Evolutionary conservation across 2,329 filamentous ascomycete species (phyloP).

Genomic region (Fusarium citri): DNA sequence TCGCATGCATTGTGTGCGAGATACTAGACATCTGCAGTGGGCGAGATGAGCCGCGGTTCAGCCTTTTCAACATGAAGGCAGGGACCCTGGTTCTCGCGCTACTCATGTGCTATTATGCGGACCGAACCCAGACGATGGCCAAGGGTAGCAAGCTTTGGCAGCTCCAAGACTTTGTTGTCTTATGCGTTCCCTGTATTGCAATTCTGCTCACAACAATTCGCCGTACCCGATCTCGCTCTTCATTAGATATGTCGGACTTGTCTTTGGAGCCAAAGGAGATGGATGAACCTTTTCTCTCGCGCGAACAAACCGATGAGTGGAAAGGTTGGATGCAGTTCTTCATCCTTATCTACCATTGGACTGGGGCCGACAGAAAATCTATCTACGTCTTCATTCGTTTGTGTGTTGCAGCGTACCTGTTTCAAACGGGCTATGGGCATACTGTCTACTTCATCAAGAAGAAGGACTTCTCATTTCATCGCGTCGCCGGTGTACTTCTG

Average conservation of each 20-base stretch:
- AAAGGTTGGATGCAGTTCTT: constrained; percentile 73
- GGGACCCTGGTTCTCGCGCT: constrained; percentile 40
- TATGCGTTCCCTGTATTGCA: constrained; percentile 11
- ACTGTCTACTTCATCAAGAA: constrained; percentile 67
- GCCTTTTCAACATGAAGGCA: constrained; percentile 34
- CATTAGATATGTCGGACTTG: rapidly evolving
- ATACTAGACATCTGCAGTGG: not conserved
- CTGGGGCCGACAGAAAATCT: constrained; percentile 58
- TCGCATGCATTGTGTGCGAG: constrained; percentile 16
- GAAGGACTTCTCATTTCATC: constrained; percentile 65
- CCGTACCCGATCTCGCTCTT: not conserved
- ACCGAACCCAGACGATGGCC: constrained; percentile 43
- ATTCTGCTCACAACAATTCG: constrained; percentile 24
- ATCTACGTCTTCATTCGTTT: constrained; percentile 66
- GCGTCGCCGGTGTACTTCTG: constrained; percentile 62
- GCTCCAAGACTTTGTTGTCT: constrained; percentile 28
- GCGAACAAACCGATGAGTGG: constrained; percentile 69
- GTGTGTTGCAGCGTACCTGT: constrained; percentile 68
- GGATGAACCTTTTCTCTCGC: not conserved
- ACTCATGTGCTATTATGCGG: constrained; percentile 42
- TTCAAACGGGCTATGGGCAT: constrained; percentile 71
- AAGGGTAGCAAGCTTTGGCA: constrained; percentile 33
- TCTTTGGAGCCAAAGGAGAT: not conserved
- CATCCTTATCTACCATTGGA: constrained; percentile 66
- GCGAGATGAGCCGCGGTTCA: not conserved